These are phyloP conservation scores for Myxozyma melibiosi DNA, from an alignment of 805 yeast species.

Conservation along the genomic window DNA sequence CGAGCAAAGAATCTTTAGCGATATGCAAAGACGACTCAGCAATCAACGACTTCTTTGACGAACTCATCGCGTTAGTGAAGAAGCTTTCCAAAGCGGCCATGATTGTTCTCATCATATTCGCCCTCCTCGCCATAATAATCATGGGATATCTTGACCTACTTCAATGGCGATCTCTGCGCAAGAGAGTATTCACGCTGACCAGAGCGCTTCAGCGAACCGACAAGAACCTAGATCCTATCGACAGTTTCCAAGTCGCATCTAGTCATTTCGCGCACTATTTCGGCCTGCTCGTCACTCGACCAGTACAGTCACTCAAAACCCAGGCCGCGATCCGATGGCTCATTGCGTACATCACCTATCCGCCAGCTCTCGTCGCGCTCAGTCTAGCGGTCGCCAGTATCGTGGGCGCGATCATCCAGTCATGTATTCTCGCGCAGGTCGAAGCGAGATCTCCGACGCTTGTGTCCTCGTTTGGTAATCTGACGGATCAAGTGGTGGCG, in stretches of 20 bases:
- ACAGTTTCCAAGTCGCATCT: constrained; percentile 30
- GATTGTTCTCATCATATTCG: constrained; percentile 45
- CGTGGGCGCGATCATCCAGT: constrained; percentile 57
- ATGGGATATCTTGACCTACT: constrained; percentile 50
- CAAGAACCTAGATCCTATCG: constrained; percentile 32
- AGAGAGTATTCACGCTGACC: constrained; percentile 39
- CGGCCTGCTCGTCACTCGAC: constrained; percentile 32
- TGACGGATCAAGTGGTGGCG: constrained; percentile 35
- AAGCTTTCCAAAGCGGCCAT: constrained; percentile 47
- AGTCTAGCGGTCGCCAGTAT: constrained; percentile 62
- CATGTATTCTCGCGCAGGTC: constrained; percentile 47
- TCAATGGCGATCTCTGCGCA: constrained; percentile 52
- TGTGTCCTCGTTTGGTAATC: constrained; percentile 16
- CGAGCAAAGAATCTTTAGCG: constrained; percentile 42
- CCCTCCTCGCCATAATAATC: constrained; percentile 49
- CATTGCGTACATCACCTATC: constrained; percentile 54
- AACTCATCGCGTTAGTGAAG: constrained; percentile 42
- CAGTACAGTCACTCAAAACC: neutral
- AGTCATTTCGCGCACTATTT: constrained; percentile 17
- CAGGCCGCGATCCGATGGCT: constrained; percentile 47
- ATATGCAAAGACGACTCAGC: constrained; percentile 45
- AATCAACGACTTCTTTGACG: constrained; percentile 46
- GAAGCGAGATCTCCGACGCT: constrained; percentile 25
- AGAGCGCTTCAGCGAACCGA: constrained; percentile 28
- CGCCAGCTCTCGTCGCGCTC: constrained; percentile 54